A percentile compares a stretch with the other conserved stretches of the same genome.
Evolutionary conservation across 352 stramenopile species (phyloP).

Genomic region (Phytopythium helicoides): DNA sequence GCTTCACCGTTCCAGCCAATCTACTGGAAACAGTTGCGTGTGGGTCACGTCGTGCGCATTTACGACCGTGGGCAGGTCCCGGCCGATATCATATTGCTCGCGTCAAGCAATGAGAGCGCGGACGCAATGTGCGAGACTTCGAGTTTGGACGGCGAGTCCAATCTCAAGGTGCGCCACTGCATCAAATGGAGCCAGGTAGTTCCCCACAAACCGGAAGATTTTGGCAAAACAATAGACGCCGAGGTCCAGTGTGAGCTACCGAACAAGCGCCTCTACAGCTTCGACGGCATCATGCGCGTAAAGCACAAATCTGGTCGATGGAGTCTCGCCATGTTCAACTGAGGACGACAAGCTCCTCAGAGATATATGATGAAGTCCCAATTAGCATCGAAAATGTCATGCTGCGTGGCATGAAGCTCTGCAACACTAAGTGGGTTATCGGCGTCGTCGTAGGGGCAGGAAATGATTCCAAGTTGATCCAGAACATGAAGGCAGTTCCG

Average conservation of each 20-base stretch:
- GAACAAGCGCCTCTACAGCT: slow-evolving; percentile 82
- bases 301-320: slow-evolving; percentile 21
- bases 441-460: slow-evolving; percentile 77
- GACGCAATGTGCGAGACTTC: slow-evolving; percentile 82
- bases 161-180: slow-evolving; percentile 73
- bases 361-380: slow-evolving; percentile 48
- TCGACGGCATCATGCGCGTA: slow-evolving; percentile 65
- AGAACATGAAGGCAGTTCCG: slow-evolving; percentile 85
- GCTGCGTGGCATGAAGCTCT: slow-evolving; percentile 79
- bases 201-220: slow-evolving; percentile 34
- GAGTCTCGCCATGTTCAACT: neutral
- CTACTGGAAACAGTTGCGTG: slow-evolving; percentile 81
- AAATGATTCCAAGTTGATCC: slow-evolving; percentile 80
- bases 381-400: slow-evolving; percentile 82
- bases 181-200: slow-evolving; percentile 57
- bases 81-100: slow-evolving; percentile 91
- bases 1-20: slow-evolving; percentile 53
- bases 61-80: slow-evolving; percentile 88
- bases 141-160: slow-evolving; percentile 82
- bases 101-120: slow-evolving; percentile 67
- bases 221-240: slow-evolving; percentile 43
- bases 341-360: slow-evolving; percentile 1
- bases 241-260: slow-evolving; percentile 76
- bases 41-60: slow-evolving; percentile 89
- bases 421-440: slow-evolving; percentile 80